Base-by-base conservation (phyloP, 2,329 filamentous ascomycete species). In the Didymella sp. region DNA sequence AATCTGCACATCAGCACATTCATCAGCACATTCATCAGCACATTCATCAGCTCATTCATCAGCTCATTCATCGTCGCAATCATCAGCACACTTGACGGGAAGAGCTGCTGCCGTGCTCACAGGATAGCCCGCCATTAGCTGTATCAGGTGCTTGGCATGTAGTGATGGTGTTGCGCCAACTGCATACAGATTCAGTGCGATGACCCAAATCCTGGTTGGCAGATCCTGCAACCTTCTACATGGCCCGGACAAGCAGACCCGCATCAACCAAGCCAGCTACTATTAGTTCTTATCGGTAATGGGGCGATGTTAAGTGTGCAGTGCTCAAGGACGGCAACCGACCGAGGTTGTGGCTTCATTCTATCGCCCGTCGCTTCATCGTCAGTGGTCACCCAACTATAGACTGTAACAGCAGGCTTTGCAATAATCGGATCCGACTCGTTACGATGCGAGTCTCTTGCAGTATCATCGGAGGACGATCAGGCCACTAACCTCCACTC, bases 211-310 rank as follows among this genome's bases (percentile, higher is more conserved):
- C 40, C 31, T 50, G 31, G 45, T 40, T 40, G 13, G 17, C 46
- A 56, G 46, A 56, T 50, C 33, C 46, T 46, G 40, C 30, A 12
- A 21, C 31, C 15, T 44, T 44, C 38, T 24, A 37, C 17, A 45
- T 27, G 30, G 30, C 13, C 27, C 27, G 15, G 11, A 21, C 2
- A 4, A 21, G 28, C 11, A 22, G 8, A 44, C 11, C 17, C 19
- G n/a, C 17, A 12, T 44, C 17, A 44, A 37, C 19, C 7, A 13
- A 27, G 4, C 6, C 28, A n/a, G 19, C 13, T 15, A 12, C 5
- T 19, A 22, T 11, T 35, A n/a, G 33, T 17, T 37, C 7, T 21
- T 9, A 19, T 19, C n/a, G 17, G 2, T 19, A 19, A 37, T 37
- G n/a, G 15, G 17, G 7, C 5, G n/a, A 15, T 19, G n/a, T 17